Conservation (phyloP, 2,329 filamentous ascomycete species). For the Epichloe festucae region DNA sequence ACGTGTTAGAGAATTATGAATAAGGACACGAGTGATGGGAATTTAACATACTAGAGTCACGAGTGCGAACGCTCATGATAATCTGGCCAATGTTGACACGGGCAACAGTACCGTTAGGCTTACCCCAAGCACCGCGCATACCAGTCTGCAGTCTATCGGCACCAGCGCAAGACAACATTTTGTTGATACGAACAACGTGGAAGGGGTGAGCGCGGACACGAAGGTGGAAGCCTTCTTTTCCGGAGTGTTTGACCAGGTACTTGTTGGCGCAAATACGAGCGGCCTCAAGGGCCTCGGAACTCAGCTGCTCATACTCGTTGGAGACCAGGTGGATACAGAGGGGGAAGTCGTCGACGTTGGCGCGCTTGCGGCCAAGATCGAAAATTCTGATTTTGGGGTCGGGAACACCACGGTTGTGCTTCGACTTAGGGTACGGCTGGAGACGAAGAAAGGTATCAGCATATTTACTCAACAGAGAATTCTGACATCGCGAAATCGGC, state of each 20-base stretch:
- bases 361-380: slow-evolving; percentile 96
- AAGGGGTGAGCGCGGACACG: slow-evolving; percentile 87
- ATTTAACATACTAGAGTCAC: slow-evolving; percentile 65
- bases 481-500: neutral
- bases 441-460: slow-evolving; percentile 3
- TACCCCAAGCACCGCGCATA: slow-evolving; percentile 99
- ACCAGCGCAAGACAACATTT: slow-evolving; percentile 99
- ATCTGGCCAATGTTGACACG: slow-evolving; percentile 99
- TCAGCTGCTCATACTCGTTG: slow-evolving; percentile 99
- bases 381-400: slow-evolving; percentile 88
- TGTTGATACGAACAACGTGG: slow-evolving; percentile 99
- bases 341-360: slow-evolving; percentile 98
- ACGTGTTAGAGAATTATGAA: neutral
- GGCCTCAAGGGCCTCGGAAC: slow-evolving; percentile 97
- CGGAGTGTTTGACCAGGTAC: slow-evolving; percentile 63
- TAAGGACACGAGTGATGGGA: neutral
- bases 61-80: slow-evolving; percentile 91
- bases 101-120: slow-evolving; percentile 97
- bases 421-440: slow-evolving; percentile 96
- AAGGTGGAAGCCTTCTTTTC: slow-evolving; percentile 64
- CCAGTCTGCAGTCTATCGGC: slow-evolving; percentile 99
- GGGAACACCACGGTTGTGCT: slow-evolving; percentile 99
- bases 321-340: slow-evolving; percentile 98
- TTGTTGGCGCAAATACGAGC: slow-evolving; percentile 99
- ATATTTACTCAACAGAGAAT: neutral